Base-by-base conservation (phyloP, 345 rosid species). In the Theobroma cacao region DNA sequence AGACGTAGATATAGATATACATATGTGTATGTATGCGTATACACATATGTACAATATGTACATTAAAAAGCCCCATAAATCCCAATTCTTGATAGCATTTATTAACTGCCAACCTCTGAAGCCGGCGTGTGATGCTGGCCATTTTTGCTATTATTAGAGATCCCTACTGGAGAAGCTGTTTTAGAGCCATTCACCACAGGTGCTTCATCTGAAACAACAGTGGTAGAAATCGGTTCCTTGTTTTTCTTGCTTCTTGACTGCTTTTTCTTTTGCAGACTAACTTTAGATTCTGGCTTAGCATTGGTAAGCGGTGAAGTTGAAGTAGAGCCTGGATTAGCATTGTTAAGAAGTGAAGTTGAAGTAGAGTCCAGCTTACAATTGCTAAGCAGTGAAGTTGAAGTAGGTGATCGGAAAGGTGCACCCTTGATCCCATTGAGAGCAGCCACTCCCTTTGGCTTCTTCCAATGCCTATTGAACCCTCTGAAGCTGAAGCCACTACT, bases 181-280 rank as follows among this genome's bases (percentile, higher is more conserved):
- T 79, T 75, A 31, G 86, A 78, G 65, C 81, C 63, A 71, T 81
- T 74, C 33, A 64, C 36, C 34, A 33, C 55, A 48, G 82, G 72
- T 63, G 69, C 81, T 69, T 80, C 63, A 70, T 75, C 83, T 60
- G 50, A 47, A 50, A 63, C 76, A 74, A 17, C 45, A 81, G 77
- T 20, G 75, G 66, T 11, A 75, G 90, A 80, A 81, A 81, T 52
- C 67, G 69, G 80, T 71, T 85, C 83, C 70, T 78, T 76, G 20
- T 63, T 68, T 82, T 83, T 88, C 83, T 82, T 89, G 76, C 85
- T 82, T 78, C 69, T 84, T 17, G 89, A 77, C 67, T 80, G 78
- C 77, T 80, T 85, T 89, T 84, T 86, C 55, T 73, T 66, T 69
- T 75, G 81, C 59, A 24, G 80, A 34, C n/a, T 66, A 66, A 38